A percentile compares a stretch with the other conserved stretches of the same genome.
phyloP scores from a whole-genome alignment of 2,329 filamentous ascomycete genomes.

The Sporothrix pseudoabietina region DNA sequence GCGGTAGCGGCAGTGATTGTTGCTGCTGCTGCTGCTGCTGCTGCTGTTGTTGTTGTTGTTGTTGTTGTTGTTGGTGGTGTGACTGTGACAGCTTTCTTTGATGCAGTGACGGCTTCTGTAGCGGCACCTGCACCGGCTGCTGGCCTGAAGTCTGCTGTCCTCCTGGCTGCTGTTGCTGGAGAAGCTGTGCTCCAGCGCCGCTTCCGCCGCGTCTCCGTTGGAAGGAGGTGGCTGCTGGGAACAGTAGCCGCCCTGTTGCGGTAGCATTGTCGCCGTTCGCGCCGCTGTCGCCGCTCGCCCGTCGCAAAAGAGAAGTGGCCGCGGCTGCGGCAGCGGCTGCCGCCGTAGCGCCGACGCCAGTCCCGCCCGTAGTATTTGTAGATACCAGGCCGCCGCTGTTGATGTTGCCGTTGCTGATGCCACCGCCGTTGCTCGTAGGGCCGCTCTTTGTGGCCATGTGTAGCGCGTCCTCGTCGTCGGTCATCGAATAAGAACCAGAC shows the following conservation, averaged over 20 bases:
- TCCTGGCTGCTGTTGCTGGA: not conserved
- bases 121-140: constrained; percentile 14
- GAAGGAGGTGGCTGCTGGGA: not conserved
- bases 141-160: constrained; percentile 8
- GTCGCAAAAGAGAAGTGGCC: constrained; percentile 18
- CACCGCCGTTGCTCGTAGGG: not conserved
- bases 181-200: constrained; percentile 10
- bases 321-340: constrained; percentile 24
- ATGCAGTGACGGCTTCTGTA: not conserved
- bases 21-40: constrained; percentile 6
- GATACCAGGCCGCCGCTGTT: not conserved
- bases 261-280: constrained; percentile 23
- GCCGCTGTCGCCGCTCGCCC: constrained; percentile 28
- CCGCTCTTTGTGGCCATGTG: constrained; percentile 55
- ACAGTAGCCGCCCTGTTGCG: constrained; percentile 33
- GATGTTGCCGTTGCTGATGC: not conserved
- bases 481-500: constrained; percentile 68
- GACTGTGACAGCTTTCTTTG: constrained; percentile 16
- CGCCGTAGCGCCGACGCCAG: not conserved
- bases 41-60: constrained; percentile 7
- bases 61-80: constrained; percentile 13
- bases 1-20: not conserved
- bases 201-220: constrained; percentile 12
- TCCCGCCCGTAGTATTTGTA: not conserved
- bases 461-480: constrained; percentile 78